These are phyloP conservation scores for Trichoderma gamsii DNA, from an alignment of 495 filamentous ascomycete species.

Conservation along the genomic window DNA sequence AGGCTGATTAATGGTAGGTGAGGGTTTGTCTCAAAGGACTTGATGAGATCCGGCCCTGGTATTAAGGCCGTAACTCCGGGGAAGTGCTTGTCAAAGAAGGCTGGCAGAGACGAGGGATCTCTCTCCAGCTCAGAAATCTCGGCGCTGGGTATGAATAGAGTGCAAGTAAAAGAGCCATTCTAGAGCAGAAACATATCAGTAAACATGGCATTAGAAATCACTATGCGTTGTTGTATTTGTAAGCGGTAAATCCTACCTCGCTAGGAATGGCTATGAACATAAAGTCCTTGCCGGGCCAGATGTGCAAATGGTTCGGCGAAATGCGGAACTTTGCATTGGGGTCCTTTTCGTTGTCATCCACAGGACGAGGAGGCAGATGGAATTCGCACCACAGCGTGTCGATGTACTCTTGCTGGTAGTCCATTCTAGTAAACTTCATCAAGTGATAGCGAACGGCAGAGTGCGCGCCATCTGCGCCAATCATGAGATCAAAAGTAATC, in stretches of 20 bases:
- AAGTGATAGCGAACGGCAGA: conserved; percentile 82
- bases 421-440: conserved; percentile 86
- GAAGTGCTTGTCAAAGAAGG: conserved; percentile 72
- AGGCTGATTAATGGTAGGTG: conserved; percentile 89
- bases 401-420: conserved; percentile 93
- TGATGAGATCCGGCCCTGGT: conserved; percentile 54
- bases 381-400: conserved; percentile 98
- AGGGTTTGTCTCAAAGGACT: conserved; percentile 70
- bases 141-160: conserved; percentile 71
- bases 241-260: conserved; percentile 35
- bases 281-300: conserved; percentile 86
- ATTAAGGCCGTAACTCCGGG: conserved; percentile 87
- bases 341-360: conserved; percentile 26
- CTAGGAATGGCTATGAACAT: conserved; percentile 99
- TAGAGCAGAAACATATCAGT: conserved; percentile 21
- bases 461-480: conserved; percentile 96
- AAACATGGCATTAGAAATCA: conserved; percentile 1
- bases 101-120: conserved; percentile 47
- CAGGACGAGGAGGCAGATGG: conserved; percentile 52
- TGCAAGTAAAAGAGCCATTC: conserved; percentile 93
- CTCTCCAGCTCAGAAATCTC: conserved; percentile 55
- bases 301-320: conserved; percentile 88
- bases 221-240: neutral
- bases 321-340: conserved; percentile 61
- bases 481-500: conserved; percentile 79